Conservation (phyloP, 1,284 basidiomycete genomes). For the Apiotrichum siamense region DNA sequence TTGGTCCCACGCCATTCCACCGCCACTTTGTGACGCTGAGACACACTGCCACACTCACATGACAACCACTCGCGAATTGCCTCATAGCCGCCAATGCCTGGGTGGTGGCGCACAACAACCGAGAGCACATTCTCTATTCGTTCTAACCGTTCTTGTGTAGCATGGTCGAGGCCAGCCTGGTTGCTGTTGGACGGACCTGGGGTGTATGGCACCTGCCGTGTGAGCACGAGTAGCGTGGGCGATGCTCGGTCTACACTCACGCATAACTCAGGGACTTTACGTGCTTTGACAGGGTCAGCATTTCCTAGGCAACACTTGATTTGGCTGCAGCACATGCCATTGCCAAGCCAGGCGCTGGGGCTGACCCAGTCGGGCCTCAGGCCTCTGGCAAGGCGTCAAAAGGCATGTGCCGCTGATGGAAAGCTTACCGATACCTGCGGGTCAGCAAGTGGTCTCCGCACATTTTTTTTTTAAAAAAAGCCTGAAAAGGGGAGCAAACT, state of each 20-base stretch:
- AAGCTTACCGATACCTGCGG: constrained; percentile 25
- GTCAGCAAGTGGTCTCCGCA: too few species aligned
- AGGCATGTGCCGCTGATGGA: not conserved
- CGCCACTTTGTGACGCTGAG: not conserved
- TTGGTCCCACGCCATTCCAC: not conserved
- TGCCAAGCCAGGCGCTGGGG: too few species aligned
- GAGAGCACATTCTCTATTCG: constrained; percentile 39
- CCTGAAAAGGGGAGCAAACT: too few species aligned
- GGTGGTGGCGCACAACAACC: constrained; percentile 37
- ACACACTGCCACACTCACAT: constrained; percentile 18
- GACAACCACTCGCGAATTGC: constrained; percentile 40
- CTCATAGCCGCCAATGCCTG: constrained; percentile 35
- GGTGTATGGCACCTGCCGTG: constrained; percentile 42
- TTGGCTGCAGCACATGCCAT: too few species aligned
- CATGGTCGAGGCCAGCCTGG: constrained; percentile 27
- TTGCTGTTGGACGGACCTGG: constrained; percentile 24
- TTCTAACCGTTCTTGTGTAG: constrained; percentile 33
- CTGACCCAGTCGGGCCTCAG: too few species aligned
- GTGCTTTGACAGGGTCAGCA: constrained; percentile 23
- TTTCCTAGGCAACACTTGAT: too few species aligned
- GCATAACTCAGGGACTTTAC: constrained; percentile 47
- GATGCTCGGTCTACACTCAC: too few species aligned
- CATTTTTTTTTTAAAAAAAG: too few species aligned
- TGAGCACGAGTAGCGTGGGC: too few species aligned
- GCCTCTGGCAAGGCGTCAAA: too few species aligned